These are phyloP conservation scores for Eucalyptus marginata DNA, from an alignment of 345 rosid species.

Conservation along the genomic window DNA sequence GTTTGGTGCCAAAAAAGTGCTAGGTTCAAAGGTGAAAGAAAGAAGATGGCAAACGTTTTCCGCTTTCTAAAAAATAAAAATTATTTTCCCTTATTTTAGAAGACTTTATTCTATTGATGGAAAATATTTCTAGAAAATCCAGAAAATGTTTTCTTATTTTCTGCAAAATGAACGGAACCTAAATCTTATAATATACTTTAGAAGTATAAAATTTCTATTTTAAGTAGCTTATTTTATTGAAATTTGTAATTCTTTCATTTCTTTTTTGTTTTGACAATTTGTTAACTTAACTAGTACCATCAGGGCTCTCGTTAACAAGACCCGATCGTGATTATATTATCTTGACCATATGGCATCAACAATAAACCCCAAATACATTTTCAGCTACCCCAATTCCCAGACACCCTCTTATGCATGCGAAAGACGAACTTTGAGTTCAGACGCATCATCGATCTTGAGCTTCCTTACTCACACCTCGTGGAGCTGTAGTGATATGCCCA, in stretches of 20 bases:
- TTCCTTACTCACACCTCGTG: background rate
- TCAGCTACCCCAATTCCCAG: background rate
- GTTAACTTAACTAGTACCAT: background rate
- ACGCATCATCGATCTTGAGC: background rate
- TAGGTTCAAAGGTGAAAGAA: fast-evolving
- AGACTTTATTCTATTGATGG: no score
- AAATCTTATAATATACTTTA: no score
- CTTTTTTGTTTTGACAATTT: background rate
- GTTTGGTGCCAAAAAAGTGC: fast-evolving
- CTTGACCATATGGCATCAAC: background rate
- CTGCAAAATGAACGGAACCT: fast-evolving
- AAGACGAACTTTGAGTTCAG: background rate
- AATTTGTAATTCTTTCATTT: background rate
- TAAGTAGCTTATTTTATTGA: background rate
- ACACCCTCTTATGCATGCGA: background rate
- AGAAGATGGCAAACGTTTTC: fast-evolving
- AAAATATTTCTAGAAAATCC: no score
- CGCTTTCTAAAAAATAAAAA: fast-evolving
- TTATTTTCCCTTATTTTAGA: fast-evolving
- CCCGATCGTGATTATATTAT: background rate
- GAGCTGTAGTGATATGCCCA: background rate
- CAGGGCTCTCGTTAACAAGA: background rate
- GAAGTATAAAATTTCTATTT: fast-evolving
- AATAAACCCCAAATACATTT: background rate
- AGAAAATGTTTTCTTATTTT: no score